phyloP scores from a whole-genome alignment of 305 asterid species.

The Fraxinus sp. region DNA sequence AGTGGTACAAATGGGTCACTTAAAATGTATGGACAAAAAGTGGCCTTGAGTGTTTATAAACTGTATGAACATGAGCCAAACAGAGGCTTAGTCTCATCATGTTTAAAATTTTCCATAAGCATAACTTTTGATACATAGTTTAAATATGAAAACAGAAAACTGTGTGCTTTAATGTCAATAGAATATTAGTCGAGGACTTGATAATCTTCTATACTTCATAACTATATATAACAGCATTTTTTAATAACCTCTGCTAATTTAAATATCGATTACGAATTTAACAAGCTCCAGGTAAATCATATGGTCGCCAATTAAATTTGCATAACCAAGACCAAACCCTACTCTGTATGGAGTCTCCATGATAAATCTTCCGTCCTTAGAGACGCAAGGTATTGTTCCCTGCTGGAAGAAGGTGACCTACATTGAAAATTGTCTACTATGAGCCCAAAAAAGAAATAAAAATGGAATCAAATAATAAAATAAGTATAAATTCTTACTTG shows the following conservation, averaged over 20 bases:
- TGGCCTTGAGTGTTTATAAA: neutral
- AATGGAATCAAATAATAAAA: slow-evolving; percentile 20
- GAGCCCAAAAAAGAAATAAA: slow-evolving; percentile 23
- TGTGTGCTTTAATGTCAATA: neutral
- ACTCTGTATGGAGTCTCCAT: slow-evolving; percentile 93
- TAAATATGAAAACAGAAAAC: neutral
- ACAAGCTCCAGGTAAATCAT: slow-evolving; percentile 19
- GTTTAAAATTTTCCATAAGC: neutral
- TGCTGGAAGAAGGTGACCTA: slow-evolving; percentile 98
- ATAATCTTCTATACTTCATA: slow-evolving; percentile 1
- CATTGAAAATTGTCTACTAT: slow-evolving; percentile 24
- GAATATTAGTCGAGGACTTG: neutral
- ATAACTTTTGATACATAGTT: neutral
- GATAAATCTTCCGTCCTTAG: slow-evolving; percentile 86
- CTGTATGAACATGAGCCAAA: neutral
- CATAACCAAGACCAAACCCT: slow-evolving; percentile 34
- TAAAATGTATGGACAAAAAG: neutral
- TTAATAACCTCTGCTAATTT: neutral
- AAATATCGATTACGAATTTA: slow-evolving; percentile 11
- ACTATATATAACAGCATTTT: slow-evolving; percentile 1
- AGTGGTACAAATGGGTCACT: neutral
- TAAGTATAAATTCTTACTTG: slow-evolving; percentile 51
- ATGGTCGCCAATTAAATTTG: slow-evolving; percentile 1
- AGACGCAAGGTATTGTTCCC: slow-evolving; percentile 95
- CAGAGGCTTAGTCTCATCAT: neutral